Conservation (phyloP, 2,329 filamentous ascomycete genomes). For the Lachnellula hyalina region DNA sequence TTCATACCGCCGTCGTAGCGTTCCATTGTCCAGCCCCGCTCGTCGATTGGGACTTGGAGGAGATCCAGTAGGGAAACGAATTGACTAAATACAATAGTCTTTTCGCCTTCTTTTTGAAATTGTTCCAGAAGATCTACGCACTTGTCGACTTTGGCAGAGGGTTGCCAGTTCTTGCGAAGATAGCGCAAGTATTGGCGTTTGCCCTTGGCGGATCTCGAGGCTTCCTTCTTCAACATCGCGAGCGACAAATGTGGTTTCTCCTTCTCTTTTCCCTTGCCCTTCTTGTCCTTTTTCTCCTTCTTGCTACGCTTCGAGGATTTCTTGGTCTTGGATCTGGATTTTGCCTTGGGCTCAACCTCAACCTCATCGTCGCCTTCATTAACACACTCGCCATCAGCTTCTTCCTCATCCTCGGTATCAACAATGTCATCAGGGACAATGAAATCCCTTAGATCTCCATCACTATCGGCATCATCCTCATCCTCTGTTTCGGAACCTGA, state of each 20-base stretch:
- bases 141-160: slow-evolving; percentile 71
- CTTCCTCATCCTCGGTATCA: slow-evolving; percentile 23
- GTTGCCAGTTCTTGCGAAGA: slow-evolving; percentile 67
- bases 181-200: slow-evolving; percentile 65
- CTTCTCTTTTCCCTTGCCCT: slow-evolving; percentile 30
- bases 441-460: slow-evolving; percentile 47
- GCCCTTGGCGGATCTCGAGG: slow-evolving; percentile 56
- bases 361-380: slow-evolving; percentile 28
- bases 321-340: slow-evolving; percentile 35
- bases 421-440: slow-evolving; percentile 46
- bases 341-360: slow-evolving; percentile 26
- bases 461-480: slow-evolving; percentile 31
- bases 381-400: slow-evolving; percentile 31
- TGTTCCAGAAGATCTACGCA: slow-evolving; percentile 55
- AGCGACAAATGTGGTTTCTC: slow-evolving; percentile 41
- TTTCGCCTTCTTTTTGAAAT: slow-evolving; percentile 50
- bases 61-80: slow-evolving; percentile 77
- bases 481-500: slow-evolving; percentile 23
- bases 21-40: slow-evolving; percentile 44
- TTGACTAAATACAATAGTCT: slow-evolving; percentile 77
- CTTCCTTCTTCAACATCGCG: slow-evolving; percentile 63
- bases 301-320: slow-evolving; percentile 7
- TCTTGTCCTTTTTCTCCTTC: slow-evolving; percentile 35
- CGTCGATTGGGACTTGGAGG: slow-evolving; percentile 64
- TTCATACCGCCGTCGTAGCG: slow-evolving; percentile 77